Base-by-base conservation (phyloP, 441 rosid genomes). In the Arabidopsis hybrid region DNA sequence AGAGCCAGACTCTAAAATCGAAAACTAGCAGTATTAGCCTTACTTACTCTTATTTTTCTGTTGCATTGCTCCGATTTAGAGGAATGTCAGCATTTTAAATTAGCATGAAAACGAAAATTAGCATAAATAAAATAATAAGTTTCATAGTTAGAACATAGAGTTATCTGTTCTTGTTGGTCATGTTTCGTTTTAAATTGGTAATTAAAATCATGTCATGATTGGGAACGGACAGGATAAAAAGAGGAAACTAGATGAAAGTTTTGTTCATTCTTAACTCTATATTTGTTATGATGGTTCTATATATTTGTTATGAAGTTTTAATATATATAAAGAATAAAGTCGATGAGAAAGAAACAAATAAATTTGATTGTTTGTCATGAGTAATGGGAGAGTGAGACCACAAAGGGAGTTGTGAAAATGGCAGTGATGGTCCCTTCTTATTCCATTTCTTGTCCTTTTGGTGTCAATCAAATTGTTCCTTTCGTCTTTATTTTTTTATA, bases 351-450 rank as follows among this genome's bases (percentile, higher is more conserved):
- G 60, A 59, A 55, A 67, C 73, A 67, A 60, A 67, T 34, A 40
- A 50, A 13, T 18, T 34, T 74, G 71, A 65, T 10, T 47, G 11
- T 2, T 47, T 26, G 29, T 14, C 68, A 65, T 29, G 40, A 18
- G 64, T 12, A 29, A 58, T 74, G 62, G 72, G 72, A 77, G 75
- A 55, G 49, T 43, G 43, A 38, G 60, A 55, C 65, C 73, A 77
- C 60, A 60, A 63, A 64, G 50, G 38, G 34, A 58, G 56, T 72
- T 60, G 69, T 67, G 73, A 36, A 72, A 62, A 72, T 67, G 65
- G 65, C 73, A 77, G 69, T 46, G 60, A 82, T 80, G 87, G 87
- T 86, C 84, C 84, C 83, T 69, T 75, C 63, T 72, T 67, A 77
- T 74, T 61, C 67, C 72, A 67, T 67, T 62, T 55, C 79, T 74